Base-by-base conservation (phyloP, 2,329 filamentous ascomycete genomes). In the Trichoderma cornu-damae region DNA sequence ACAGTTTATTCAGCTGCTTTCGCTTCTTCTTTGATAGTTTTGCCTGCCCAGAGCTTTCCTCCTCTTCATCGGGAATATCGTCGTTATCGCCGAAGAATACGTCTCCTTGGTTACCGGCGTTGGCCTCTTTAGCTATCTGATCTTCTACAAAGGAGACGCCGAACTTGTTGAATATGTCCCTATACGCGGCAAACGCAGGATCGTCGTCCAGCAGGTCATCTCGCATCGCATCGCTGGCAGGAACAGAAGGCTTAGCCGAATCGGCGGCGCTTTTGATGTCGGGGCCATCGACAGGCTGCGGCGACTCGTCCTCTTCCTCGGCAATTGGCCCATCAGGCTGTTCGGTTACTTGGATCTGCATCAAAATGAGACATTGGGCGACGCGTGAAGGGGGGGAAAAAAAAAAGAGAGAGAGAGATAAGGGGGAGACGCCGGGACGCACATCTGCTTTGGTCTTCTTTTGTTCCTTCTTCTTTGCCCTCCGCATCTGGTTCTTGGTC, bases 21-120 rank as follows among this genome's bases (percentile, higher is more conserved):
- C 88, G 83, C 74, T 95, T 93, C 79, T 96, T 96, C 75, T 96
- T 97, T 28, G 92, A 96, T 24, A 97, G 72, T 65, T 89, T 93
- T 7, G 83, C 79, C 64, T 81, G 80, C 3, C 76, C 77, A 8
- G 77, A 76, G 60, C 80, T 81, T 63, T 88, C 84, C 30, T 95
- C 90, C 43, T 90, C 88, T 68, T 94, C 90, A 61, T 89, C 88
- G 6, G 90, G 89, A 61, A 96, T 91, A 58, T 92, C 89, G 67
- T 93, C 86, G 61, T 95, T 89, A 61, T 95, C 88, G 62, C 88
- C 84, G 66, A 86, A 92, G 69, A 88, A 90, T 2, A 96, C 82
- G 68, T 94, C 87, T 47, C 91, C 90, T 73, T 96, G 93, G 60
- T 92, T 90, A 43, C 81, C 82, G 12, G 79, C 78, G 61, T 85